A percentile compares a stretch with the other conserved stretches of the same genome.
phyloP scores from a whole-genome alignment of 164 flowering plant species.

The Chimonanthus praecox region DNA sequence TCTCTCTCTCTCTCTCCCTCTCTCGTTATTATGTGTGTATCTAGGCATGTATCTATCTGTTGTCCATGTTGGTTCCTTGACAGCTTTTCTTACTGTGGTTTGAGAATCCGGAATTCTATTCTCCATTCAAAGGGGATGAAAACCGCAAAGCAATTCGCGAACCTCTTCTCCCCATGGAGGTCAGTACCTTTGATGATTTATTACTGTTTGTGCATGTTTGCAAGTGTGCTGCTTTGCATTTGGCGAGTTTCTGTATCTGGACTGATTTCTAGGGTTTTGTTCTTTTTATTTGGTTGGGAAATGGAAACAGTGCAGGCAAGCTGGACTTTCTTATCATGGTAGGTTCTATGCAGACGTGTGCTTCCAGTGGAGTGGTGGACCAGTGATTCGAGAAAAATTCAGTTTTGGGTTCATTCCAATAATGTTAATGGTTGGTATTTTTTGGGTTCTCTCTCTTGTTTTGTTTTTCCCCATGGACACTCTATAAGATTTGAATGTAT shows the following conservation, averaged over 20 bases:
- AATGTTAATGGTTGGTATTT: conserved; percentile 67
- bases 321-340: conserved; percentile 60
- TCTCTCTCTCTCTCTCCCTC: background rate
- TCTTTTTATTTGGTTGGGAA: background rate
- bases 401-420: conserved; percentile 69
- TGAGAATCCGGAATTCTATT: conserved; percentile 31
- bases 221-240: background rate
- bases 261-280: background rate
- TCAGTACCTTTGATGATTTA: conserved; percentile 9
- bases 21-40: background rate
- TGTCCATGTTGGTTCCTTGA: conserved; percentile 29
- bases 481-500: no score
- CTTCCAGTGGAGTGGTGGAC: conserved; percentile 41
- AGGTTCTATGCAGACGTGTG: conserved; percentile 40
- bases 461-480: background rate
- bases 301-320: conserved; percentile 69
- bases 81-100: conserved; percentile 47
- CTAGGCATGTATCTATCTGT: background rate
- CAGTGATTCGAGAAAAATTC: conserved; percentile 26
- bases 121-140: conserved; percentile 40
- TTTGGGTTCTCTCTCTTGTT: background rate
- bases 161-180: conserved; percentile 51
- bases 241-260: background rate
- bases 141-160: conserved; percentile 5
- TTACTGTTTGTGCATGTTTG: background rate